Base-by-base conservation (phyloP, 1,139 yeast species). In the Suhomyces bolitotheri region DNA sequence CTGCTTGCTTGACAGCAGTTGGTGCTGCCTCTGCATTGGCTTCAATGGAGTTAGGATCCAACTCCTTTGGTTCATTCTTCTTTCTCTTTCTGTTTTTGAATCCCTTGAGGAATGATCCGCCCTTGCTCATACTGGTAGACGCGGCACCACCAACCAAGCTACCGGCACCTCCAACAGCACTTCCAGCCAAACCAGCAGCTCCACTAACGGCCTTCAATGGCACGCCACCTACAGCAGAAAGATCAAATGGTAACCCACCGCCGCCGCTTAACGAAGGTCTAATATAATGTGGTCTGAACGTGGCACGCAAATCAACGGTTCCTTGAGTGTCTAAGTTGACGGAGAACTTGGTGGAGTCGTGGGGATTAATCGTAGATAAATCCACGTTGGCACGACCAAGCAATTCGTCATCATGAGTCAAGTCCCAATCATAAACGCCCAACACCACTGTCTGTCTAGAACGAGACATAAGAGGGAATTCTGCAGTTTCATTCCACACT, bases 351-450 rank as follows among this genome's bases (percentile, higher is more conserved):
- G 76, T 67, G 4, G 70, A 54, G 23, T 67, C 52, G 29, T 62
- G 60, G 1, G 81, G 76, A 15, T 67, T 68, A 24, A 82, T 49
- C 2, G 64, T 49, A 1, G 77, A 62, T 22, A 81, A 59, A 46
- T 80, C 82, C 29, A 83, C 45, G 4, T 47, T 48, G 2, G 73
- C 74, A 25, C 58, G 47, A 31, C 90, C 89, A 37, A 84, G 60
- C 24, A 72, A 57, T 48, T 78, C 83, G 54, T 81, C 79, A 34
- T 71, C 75, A 44, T 85, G 89, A 19, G 88, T 75, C 51, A 80
- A 71, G 59, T 84, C 92, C 92, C 92, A 84, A 58, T 84, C 94
- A 50, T 63, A 77, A 10, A 81, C 76, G 36, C 73, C 73, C 26
- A 81, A 49, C 27, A 60, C 43, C 19, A 82, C 52, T 16, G 64